Percentiles rank a stretch among this genome's conserved stretches.
phyloP scores from a whole-genome alignment of 192 early-diverging fungal species.

The Thoreauomyces humboldtii region DNA sequence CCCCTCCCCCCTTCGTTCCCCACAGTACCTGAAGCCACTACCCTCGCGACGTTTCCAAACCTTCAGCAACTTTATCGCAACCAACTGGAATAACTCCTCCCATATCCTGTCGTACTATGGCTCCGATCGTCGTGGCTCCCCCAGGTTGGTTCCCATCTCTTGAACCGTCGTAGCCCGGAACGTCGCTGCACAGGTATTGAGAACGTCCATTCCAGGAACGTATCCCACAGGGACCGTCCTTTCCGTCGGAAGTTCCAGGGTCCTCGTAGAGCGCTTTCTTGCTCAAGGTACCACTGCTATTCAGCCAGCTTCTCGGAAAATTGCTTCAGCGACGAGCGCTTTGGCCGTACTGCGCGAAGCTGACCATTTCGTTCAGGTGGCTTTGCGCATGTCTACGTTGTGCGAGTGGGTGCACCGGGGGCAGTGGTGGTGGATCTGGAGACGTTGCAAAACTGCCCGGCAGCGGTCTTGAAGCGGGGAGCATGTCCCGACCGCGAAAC shows the following conservation, averaged over 20 bases:
- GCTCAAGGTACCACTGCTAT: constrained; percentile 58
- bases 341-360: neutral
- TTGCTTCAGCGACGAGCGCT: neutral
- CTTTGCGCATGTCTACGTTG: constrained; percentile 89
- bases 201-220: constrained; percentile 39
- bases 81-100: no score
- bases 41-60: no score
- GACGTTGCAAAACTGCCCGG: constrained; percentile 10
- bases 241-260: constrained; percentile 51
- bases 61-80: no score
- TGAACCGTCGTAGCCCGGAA: no score
- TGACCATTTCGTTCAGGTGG: constrained; percentile 56
- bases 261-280: constrained; percentile 70
- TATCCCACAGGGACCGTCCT: constrained; percentile 63
- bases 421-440: constrained; percentile 30
- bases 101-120: no score
- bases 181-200: no score
- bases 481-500: constrained; percentile 67
- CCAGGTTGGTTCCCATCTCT: no score
- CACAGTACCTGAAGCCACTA: no score
- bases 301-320: neutral
- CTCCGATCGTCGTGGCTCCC: no score
- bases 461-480: constrained; percentile 81
- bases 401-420: constrained; percentile 36
- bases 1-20: no score